Conservation (phyloP, 345 rosid genomes). For the Eucalyptus pauciflora region DNA sequence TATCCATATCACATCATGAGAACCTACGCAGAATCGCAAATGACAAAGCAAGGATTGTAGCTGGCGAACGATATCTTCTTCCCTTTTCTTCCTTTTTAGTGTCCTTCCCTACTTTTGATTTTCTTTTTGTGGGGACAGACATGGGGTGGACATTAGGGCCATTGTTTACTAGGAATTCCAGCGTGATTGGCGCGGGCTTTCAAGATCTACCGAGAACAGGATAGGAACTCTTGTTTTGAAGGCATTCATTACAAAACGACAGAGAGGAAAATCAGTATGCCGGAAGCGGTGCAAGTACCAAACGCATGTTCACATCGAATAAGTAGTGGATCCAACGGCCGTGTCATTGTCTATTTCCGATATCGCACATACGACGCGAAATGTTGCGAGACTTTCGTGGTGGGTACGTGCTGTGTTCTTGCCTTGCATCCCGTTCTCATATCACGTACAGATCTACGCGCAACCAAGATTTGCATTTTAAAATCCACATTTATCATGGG, state of each 20-base stretch:
- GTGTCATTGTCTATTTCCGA: background rate
- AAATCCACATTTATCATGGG: background rate
- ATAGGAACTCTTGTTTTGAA: background rate
- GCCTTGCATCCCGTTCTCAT: background rate
- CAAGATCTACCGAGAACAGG: background rate
- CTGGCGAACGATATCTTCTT: background rate
- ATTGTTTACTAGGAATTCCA: background rate
- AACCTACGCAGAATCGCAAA: background rate
- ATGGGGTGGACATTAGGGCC: background rate
- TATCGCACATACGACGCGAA: background rate
- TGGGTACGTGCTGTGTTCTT: background rate
- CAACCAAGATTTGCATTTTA: background rate
- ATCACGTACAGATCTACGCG: background rate
- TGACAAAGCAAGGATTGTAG: background rate
- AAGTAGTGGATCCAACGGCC: background rate
- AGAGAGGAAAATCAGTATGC: background rate
- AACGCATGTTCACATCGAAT: background rate
- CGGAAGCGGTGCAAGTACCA: background rate
- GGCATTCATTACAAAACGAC: background rate
- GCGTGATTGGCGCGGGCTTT: background rate
- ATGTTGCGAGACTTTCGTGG: background rate
- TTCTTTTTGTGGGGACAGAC: background rate
- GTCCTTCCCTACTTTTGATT: background rate
- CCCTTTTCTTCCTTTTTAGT: background rate
- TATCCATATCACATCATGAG: background rate